Conservation (phyloP, 805 yeast species). For the Wickerhamiella occidentalis region DNA sequence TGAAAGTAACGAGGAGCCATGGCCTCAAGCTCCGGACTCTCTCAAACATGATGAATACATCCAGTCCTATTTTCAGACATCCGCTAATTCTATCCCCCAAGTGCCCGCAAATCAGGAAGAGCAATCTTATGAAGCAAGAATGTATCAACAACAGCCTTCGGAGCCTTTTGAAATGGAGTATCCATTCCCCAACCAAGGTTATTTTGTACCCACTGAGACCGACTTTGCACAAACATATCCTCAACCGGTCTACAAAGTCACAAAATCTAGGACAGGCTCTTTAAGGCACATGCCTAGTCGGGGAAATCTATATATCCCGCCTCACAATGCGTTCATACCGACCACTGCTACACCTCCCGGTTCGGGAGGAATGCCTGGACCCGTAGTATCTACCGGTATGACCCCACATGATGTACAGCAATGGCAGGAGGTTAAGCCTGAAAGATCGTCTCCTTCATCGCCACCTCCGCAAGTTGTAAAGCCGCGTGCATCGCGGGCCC, state of each 20-base stretch:
- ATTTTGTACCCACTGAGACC: neutral
- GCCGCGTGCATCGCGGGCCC: neutral
- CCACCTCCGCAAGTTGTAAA: neutral
- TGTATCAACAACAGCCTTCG: neutral
- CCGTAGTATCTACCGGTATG: neutral
- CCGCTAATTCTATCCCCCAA: neutral
- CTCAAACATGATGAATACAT: constrained; percentile 1
- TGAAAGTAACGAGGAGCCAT: neutral
- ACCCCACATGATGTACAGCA: neutral
- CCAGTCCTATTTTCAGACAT: neutral
- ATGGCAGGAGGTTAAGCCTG: neutral
- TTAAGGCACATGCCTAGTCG: constrained; percentile 1
- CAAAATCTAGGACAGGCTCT: neutral
- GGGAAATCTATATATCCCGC: neutral
- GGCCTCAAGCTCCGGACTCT: neutral
- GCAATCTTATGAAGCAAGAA: neutral
- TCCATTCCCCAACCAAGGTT: neutral
- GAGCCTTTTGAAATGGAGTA: neutral
- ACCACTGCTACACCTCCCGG: constrained; percentile 1
- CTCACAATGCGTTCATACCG: neutral
- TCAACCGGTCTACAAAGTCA: neutral
- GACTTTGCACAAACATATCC: neutral
- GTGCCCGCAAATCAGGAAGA: neutral
- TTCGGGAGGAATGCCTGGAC: neutral
- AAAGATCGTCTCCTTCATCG: neutral